Conservation (phyloP, 23 red algal species). For the Gracilariopsis chorda region DNA sequence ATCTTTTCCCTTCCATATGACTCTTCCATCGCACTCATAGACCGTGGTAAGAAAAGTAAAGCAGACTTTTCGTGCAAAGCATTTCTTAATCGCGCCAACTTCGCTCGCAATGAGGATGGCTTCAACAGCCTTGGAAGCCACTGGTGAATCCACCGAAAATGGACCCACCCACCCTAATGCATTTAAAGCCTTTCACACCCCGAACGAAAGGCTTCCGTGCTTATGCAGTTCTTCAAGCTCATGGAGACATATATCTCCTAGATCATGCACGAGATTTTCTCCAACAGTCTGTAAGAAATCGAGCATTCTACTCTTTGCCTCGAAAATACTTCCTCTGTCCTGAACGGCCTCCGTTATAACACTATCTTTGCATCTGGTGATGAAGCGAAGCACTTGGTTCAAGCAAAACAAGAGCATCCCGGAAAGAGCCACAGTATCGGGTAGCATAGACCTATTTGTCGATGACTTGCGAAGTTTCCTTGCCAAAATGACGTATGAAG, state of each 20-base stretch:
- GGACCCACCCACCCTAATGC: background rate
- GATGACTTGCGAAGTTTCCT: slow-evolving; percentile 13
- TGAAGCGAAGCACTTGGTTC: background rate
- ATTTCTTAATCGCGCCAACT: background rate
- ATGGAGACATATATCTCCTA: background rate
- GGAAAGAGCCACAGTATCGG: background rate
- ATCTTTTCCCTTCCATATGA: slow-evolving; percentile 17
- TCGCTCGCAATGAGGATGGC: slow-evolving; percentile 25
- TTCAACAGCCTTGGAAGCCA: slow-evolving; percentile 23
- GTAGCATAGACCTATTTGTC: background rate
- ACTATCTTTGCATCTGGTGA: background rate
- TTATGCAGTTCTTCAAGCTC: background rate
- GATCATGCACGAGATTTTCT: slow-evolving; percentile 14
- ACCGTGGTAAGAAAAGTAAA: slow-evolving; percentile 43
- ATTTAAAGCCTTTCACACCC: background rate
- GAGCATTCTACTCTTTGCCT: slow-evolving; percentile 1
- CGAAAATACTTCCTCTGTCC: background rate
- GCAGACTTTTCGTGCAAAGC: background rate
- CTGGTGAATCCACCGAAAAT: slow-evolving; percentile 35
- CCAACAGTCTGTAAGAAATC: background rate
- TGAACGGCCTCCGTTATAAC: background rate
- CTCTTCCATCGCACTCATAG: slow-evolving; percentile 37
- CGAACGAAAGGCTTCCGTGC: background rate
- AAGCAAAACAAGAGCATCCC: slow-evolving; percentile 6
- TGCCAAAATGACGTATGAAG: slow-evolving; percentile 13